Evolutionary conservation across 805 yeast species (phyloP).

Genomic region (Starmerella riodocensis): DNA sequence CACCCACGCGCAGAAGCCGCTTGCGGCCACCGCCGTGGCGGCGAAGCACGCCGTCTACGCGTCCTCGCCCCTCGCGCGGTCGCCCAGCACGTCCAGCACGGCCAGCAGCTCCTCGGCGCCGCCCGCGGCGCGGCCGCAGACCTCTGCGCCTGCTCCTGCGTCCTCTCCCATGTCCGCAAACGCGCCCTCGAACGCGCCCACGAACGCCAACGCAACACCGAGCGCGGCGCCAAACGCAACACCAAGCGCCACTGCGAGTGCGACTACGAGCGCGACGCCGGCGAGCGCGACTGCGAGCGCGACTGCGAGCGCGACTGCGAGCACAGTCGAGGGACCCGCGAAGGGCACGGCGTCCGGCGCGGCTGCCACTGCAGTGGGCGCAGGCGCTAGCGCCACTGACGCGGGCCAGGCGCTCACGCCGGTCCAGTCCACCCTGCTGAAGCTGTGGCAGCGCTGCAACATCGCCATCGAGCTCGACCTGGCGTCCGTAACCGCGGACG

Average conservation of each 20-base stretch:
- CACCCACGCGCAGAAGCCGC: no score
- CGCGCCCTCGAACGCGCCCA: not conserved
- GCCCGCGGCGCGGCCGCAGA: no score
- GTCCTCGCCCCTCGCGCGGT: constrained; percentile 21
- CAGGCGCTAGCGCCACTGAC: no score
- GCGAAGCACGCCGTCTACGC: constrained; percentile 20
- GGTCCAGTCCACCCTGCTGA: not conserved
- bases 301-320: no score
- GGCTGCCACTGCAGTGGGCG: no score
- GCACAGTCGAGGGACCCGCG: no score
- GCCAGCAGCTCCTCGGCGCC: not conserved
- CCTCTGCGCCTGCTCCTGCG: no score
- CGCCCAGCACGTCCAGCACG: constrained; percentile 1
- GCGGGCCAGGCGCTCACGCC: no score
- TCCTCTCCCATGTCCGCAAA: not conserved
- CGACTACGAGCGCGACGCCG: not conserved
- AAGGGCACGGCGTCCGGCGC: no score
- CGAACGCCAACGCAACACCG: not conserved
- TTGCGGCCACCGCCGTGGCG: not conserved
- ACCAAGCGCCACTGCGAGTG: not conserved
- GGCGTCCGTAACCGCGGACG: constrained; percentile 4
- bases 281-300: no score
- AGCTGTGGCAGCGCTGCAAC: constrained; percentile 12
- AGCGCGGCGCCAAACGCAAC: not conserved
- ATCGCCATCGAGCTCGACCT: constrained; percentile 20